These are phyloP conservation scores for Yamadazyma kitorensis DNA, from an alignment of 805 yeast genomes.

Conservation along the genomic window DNA sequence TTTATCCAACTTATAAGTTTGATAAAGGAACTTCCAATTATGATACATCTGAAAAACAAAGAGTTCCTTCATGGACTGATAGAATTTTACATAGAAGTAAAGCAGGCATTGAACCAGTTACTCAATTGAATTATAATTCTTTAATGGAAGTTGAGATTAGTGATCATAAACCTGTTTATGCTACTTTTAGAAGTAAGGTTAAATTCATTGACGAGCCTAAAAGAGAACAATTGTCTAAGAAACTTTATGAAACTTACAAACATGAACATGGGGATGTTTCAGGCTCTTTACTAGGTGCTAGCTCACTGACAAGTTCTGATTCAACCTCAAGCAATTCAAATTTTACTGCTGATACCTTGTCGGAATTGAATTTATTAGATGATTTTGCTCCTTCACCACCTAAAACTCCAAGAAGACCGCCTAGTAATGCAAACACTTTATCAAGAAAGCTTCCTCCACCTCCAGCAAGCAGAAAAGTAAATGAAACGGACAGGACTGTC, in stretches of 20 bases:
- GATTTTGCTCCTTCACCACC: conserved; percentile 22
- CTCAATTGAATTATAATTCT: conserved; percentile 67
- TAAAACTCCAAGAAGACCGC: conserved; percentile 13
- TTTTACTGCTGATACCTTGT: conserved; percentile 28
- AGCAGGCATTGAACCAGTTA: conserved; percentile 25
- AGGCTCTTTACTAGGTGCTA: conserved; percentile 4
- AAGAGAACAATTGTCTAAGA: conserved; percentile 24
- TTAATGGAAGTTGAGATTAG: conserved; percentile 60
- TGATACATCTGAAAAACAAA: conserved; percentile 87
- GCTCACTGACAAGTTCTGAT: conserved; percentile 9
- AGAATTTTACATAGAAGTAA: conserved; percentile 68
- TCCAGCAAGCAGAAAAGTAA: conserved; percentile 20
- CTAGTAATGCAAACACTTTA: conserved; percentile 7
- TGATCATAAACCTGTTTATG: conserved; percentile 93
- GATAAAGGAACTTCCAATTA: conserved; percentile 79
- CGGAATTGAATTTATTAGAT: conserved; percentile 37
- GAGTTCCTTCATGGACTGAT: conserved; percentile 97
- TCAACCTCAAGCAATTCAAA: conserved; percentile 4
- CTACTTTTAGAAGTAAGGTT: conserved; percentile 66
- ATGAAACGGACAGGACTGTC: conserved; percentile 9
- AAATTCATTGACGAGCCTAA: conserved; percentile 55
- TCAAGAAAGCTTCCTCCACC: conserved; percentile 18
- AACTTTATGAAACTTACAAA: conserved; percentile 29
- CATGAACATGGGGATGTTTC: conserved; percentile 22
- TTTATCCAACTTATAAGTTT: conserved; percentile 89